Conservation (phyloP, 495 filamentous ascomycete genomes). For the Pyrenula aspistea region DNA sequence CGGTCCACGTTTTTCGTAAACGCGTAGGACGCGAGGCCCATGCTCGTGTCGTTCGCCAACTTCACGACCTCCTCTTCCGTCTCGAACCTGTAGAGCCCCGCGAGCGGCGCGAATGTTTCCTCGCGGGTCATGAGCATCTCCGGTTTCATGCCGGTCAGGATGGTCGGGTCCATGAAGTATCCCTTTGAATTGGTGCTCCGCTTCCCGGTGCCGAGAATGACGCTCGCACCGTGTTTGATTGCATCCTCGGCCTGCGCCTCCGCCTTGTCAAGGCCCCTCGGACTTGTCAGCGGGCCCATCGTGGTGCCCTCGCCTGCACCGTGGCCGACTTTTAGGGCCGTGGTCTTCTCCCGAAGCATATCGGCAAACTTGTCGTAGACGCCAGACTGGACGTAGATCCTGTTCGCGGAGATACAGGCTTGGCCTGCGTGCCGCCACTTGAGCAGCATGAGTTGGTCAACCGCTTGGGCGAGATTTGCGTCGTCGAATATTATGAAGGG, state of each 20-base stretch:
- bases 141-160: constrained; percentile 47
- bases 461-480: constrained; percentile 34
- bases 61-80: constrained; percentile 56
- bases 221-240: constrained; percentile 40
- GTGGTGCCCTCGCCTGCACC: constrained; percentile 45
- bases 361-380: constrained; percentile 42
- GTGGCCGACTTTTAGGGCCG: constrained; percentile 51
- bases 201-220: constrained; percentile 43
- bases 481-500: constrained; percentile 67
- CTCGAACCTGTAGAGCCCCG: constrained; percentile 57
- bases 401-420: constrained; percentile 63
- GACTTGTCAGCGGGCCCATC: constrained; percentile 58
- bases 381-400: constrained; percentile 54
- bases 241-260: constrained; percentile 52
- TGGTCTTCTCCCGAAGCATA: constrained; percentile 40
- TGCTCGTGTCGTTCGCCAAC: constrained; percentile 52
- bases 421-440: constrained; percentile 63
- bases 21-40: constrained; percentile 59
- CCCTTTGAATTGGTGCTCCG: constrained; percentile 30
- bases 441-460: constrained; percentile 44
- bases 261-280: constrained; percentile 51
- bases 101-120: constrained; percentile 60
- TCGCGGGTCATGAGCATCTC: constrained; percentile 56
- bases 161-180: constrained; percentile 65
- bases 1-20: constrained; percentile 67